Base-by-base conservation (phyloP, 1,284 basidiomycete species). In the Earliella scabrosa region DNA sequence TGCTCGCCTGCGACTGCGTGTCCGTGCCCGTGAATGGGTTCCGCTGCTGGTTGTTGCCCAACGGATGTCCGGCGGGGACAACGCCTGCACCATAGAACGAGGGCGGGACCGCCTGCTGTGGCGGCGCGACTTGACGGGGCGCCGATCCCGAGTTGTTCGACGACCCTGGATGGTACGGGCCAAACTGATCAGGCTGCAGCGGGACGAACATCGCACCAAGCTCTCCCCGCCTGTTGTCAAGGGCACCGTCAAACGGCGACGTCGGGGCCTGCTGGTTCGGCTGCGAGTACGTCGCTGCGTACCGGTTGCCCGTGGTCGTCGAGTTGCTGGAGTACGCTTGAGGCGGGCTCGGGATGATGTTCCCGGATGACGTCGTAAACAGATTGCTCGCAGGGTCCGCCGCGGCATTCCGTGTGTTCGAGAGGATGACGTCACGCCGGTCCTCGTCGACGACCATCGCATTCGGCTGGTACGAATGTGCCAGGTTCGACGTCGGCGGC, bases 161-260 rank as follows among this genome's bases (percentile, higher is more conserved):
- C 46, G 71, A 68, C 43, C 74, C 66, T 38, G 70, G 67, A 49
- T 61, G 69, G 65, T 89, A 90, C 32, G 79, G 68, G 61, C 82
- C 80, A 68, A 83, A 91, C 64, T 88, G 86, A 31, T 92, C 89
- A 27, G 90, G 86, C 68, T 92, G 91, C 78, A 92, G 81, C 1
- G 90, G 90, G 36, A 85, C 86, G 67, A 85, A 93, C 70, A 92
- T 69, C 54, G 80, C 80, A 44, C 82, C 83, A 45, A 89, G 83
- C 50, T 90, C 88, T 32, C 82, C 75, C 48, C 87, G 79, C 50
- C 83, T 77, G 58, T 83, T 77, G 58, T 87, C 87, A 21, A 86
- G 63, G 20, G 80, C 69, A 13, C 50, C 52, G 50, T 89, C 86
- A 66, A 88, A 88, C 1, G 80, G 69, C 9, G 81, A 68, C 3